A percentile compares a stretch with the other conserved stretches of the same genome.
phyloP scores from a whole-genome alignment of 2,329 filamentous ascomycete species.

The Aspergillus fumigatiaffinis region DNA sequence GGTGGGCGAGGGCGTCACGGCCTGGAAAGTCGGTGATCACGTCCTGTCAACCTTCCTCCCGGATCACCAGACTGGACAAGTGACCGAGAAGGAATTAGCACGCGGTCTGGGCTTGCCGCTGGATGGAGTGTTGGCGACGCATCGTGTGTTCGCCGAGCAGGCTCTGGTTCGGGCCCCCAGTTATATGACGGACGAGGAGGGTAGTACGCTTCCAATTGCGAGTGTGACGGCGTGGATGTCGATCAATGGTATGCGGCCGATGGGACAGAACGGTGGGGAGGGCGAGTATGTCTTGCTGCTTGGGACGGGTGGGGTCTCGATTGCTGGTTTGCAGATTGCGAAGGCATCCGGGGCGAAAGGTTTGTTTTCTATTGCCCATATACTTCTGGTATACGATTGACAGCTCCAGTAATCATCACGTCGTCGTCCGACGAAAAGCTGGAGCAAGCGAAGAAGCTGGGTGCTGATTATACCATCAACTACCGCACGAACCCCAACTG shows the following conservation, averaged over 20 bases:
- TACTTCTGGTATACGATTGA: background rate
- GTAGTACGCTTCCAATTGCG: slow-evolving; percentile 43
- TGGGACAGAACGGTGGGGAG: slow-evolving; percentile 44
- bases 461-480: slow-evolving; percentile 48
- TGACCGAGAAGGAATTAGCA: slow-evolving; percentile 52
- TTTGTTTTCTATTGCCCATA: slow-evolving; percentile 8
- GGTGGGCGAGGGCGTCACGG: slow-evolving; percentile 44
- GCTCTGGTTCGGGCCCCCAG: slow-evolving; percentile 39
- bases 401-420: slow-evolving; percentile 45
- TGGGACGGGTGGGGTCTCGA: slow-evolving; percentile 48
- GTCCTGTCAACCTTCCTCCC: slow-evolving; percentile 61
- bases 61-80: slow-evolving; percentile 55
- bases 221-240: slow-evolving; percentile 50
- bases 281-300: slow-evolving; percentile 53
- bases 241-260: slow-evolving; percentile 41
- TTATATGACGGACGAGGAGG: slow-evolving; percentile 36
- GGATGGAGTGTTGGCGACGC: slow-evolving; percentile 43
- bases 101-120: slow-evolving; percentile 60
- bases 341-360: slow-evolving; percentile 46
- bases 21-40: slow-evolving; percentile 58
- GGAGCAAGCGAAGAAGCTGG: slow-evolving; percentile 48
- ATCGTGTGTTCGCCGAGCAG: slow-evolving; percentile 41
- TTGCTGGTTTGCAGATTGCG: slow-evolving; percentile 45
- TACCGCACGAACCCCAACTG: slow-evolving; percentile 46
- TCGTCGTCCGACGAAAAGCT: slow-evolving; percentile 51